Conservation (phyloP, 1,284 basidiomycete species). For the Ceratobasidium sp. region DNA sequence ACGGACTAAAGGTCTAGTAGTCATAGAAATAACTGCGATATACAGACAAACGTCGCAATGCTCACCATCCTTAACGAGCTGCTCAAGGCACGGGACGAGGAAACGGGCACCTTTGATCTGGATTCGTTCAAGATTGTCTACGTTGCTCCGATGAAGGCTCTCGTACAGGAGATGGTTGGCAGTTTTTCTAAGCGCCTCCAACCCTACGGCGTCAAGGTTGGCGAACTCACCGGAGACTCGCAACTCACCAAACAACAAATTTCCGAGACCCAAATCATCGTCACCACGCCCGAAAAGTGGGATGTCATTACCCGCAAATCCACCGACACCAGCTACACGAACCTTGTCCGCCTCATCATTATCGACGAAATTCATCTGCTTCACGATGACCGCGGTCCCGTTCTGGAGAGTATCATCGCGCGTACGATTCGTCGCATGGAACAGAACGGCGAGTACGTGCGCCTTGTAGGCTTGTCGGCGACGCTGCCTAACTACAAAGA, state of each 20-base stretch:
- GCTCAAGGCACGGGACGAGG: slow-evolving; percentile 80
- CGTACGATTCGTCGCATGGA: slow-evolving; percentile 95
- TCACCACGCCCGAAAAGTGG: slow-evolving; percentile 99
- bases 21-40: slow-evolving; percentile 60
- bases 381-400: slow-evolving; percentile 98
- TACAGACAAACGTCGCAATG: slow-evolving; percentile 96
- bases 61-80: slow-evolving; percentile 90
- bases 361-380: slow-evolving; percentile 98
- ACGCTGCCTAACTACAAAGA: slow-evolving; percentile 98
- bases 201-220: slow-evolving; percentile 85
- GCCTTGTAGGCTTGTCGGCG: slow-evolving; percentile 93
- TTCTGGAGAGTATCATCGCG: slow-evolving; percentile 91
- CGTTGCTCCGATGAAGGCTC: slow-evolving; percentile 98
- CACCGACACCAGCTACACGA: slow-evolving; percentile 96
- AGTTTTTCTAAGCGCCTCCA: slow-evolving; percentile 87
- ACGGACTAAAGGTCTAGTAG: slow-evolving; percentile 64
- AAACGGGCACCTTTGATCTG: slow-evolving; percentile 84
- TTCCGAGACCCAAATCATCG: slow-evolving; percentile 96
- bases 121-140: slow-evolving; percentile 97
- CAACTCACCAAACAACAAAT: slow-evolving; percentile 99
- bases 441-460: slow-evolving; percentile 90
- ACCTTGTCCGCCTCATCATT: slow-evolving; percentile 94
- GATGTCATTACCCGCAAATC: slow-evolving; percentile 99
- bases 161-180: slow-evolving; percentile 97
- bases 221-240: slow-evolving; percentile 95